These are phyloP conservation scores for Phallus indusiatus DNA, from an alignment of 768 basidiomycete species.

Conservation along the genomic window DNA sequence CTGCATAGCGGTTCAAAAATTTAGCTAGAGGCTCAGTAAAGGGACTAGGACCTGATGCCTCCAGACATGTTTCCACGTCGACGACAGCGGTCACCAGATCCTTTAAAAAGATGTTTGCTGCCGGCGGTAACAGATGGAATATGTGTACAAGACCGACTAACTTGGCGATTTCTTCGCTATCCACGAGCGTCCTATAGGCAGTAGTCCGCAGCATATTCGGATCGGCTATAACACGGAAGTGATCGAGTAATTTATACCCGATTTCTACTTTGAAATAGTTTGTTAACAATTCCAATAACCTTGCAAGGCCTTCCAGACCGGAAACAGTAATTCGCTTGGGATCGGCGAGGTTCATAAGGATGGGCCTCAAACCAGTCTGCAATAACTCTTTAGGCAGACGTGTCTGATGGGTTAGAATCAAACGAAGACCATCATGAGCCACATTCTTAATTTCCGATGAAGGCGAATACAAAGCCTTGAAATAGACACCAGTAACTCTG, in stretches of 20 bases:
- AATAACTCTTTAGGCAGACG: constrained; percentile 91
- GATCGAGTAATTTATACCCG: constrained; percentile 92
- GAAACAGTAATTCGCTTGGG: constrained; percentile 88
- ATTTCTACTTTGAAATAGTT: constrained; percentile 99
- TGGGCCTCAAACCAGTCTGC: constrained; percentile 91
- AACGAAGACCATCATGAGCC: constrained; percentile 85
- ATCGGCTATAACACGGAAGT: constrained; percentile 89
- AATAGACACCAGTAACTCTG: constrained; percentile 92
- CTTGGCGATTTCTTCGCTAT: constrained; percentile 87
- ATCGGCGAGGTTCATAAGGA: constrained; percentile 96
- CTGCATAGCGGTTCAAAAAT: constrained; percentile 86
- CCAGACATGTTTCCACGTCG: constrained; percentile 84
- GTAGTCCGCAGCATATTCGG: constrained; percentile 75
- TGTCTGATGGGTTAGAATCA: constrained; percentile 81
- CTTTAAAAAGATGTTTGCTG: constrained; percentile 87
- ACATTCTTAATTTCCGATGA: constrained; percentile 90
- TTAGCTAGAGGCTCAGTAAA: constrained; percentile 89
- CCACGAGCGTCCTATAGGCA: constrained; percentile 67
- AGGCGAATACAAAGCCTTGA: constrained; percentile 94
- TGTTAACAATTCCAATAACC: constrained; percentile 85
- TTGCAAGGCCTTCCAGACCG: constrained; percentile 87
- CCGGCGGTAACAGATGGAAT: constrained; percentile 90
- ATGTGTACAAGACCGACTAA: constrained; percentile 94
- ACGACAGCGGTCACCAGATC: constrained; percentile 82
- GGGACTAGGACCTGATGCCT: constrained; percentile 81